Conservation (phyloP, 331 rosid species). For the Rosa hybrid region DNA sequence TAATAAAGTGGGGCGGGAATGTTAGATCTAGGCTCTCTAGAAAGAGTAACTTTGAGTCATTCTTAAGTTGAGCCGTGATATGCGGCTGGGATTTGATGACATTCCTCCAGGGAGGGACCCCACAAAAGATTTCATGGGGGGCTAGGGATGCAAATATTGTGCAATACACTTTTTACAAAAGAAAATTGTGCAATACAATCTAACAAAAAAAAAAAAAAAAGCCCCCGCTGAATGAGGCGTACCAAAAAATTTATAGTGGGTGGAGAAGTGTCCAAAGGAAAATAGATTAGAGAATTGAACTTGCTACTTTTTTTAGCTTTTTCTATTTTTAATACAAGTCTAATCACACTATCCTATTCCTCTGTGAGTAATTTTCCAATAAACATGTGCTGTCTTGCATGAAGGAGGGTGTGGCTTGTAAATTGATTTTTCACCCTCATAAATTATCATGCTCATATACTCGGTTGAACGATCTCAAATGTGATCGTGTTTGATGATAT, state of each 20-base stretch:
- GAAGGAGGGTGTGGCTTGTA: too few species aligned
- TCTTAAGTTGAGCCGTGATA: constrained; percentile 28
- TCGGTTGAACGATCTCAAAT: too few species aligned
- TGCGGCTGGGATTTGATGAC: constrained; percentile 45
- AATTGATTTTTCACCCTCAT: too few species aligned
- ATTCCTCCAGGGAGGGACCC: constrained; percentile 12
- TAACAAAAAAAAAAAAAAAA: neutral
- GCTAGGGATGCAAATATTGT: neutral
- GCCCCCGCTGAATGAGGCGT: neutral
- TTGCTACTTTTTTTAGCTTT: too few species aligned
- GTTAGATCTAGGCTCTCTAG: neutral
- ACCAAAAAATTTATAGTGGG: neutral
- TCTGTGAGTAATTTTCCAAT: too few species aligned
- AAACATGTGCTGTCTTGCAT: too few species aligned
- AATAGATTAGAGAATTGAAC: too few species aligned
- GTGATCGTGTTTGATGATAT: too few species aligned
- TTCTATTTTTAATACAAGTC: too few species aligned
- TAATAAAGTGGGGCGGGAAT: neutral
- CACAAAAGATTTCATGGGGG: constrained; percentile 30
- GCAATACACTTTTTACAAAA: neutral
- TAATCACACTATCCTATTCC: too few species aligned
- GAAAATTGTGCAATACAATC: neutral
- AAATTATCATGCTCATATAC: too few species aligned
- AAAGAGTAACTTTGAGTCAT: constrained; percentile 15
- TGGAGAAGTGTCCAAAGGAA: neutral